Evolutionary conservation across 345 rosid genomes (phyloP).

Genomic region (Brassica carinata): DNA sequence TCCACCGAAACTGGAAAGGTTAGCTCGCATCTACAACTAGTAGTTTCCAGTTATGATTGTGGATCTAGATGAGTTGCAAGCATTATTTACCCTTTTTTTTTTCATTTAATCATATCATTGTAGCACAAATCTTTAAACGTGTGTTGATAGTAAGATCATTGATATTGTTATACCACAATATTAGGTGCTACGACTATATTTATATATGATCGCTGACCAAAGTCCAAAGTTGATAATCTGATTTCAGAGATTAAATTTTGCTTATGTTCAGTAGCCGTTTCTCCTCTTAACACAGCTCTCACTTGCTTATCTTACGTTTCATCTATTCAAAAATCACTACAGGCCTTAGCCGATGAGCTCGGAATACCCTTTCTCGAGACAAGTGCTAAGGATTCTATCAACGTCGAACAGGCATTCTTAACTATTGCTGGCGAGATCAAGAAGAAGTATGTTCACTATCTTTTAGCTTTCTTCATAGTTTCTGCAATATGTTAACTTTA

Average conservation of each 20-base stretch:
- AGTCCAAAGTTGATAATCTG: not conserved
- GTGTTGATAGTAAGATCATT: not conserved
- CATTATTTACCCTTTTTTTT: slow-evolving; percentile 5
- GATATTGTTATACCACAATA: not conserved
- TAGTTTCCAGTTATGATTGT: not conserved
- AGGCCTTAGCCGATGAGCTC: slow-evolving; percentile 84
- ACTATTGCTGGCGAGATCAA: slow-evolving; percentile 82
- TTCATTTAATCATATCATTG: slow-evolving; percentile 1
- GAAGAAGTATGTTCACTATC: slow-evolving; percentile 55
- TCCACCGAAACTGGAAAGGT: slow-evolving; percentile 88
- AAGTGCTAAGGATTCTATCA: slow-evolving; percentile 81
- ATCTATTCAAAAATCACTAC: slow-evolving; percentile 27
- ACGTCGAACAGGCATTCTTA: slow-evolving; percentile 84
- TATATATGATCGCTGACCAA: not conserved
- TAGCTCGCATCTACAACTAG: not conserved
- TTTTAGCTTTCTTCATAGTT: not conserved
- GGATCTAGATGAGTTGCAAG: slow-evolving; percentile 10
- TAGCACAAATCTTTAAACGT: not conserved
- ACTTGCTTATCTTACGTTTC: slow-evolving; percentile 22
- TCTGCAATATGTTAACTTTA: not conserved
- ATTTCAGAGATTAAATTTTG: not conserved
- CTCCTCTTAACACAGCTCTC: not conserved
- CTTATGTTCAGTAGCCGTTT: not conserved
- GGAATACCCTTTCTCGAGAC: slow-evolving; percentile 86
- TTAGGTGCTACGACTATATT: not conserved